Conservation (phyloP, 257 asterid species). For the Salvia miltiorrhiza region DNA sequence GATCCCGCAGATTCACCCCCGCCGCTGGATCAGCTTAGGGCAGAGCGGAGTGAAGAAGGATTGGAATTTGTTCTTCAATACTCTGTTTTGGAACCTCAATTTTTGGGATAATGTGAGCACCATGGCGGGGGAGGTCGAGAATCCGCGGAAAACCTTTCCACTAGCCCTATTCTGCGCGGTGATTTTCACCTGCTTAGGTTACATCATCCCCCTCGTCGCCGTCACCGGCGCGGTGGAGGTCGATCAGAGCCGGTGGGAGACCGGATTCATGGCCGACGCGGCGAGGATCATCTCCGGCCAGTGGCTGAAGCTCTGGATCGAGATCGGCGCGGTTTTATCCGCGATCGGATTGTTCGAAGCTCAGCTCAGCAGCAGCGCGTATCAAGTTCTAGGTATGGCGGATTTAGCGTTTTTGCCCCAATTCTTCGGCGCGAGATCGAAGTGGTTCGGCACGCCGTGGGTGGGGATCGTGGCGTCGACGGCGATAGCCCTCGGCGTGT, state of each 20-base stretch:
- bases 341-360: slow-evolving; percentile 68
- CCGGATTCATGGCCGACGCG: slow-evolving; percentile 65
- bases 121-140: slow-evolving; percentile 71
- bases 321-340: slow-evolving; percentile 59
- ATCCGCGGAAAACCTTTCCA: slow-evolving; percentile 57
- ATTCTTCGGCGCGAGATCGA: slow-evolving; percentile 38
- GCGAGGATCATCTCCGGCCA: slow-evolving; percentile 49
- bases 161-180: slow-evolving; percentile 49
- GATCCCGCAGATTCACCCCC: slow-evolving; percentile 60
- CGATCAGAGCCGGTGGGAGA: slow-evolving; percentile 57
- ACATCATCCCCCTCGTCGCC: slow-evolving; percentile 65
- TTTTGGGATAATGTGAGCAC: slow-evolving; percentile 81
- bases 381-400: slow-evolving; percentile 64
- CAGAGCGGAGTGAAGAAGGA: slow-evolving; percentile 48
- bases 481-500: slow-evolving; percentile 43
- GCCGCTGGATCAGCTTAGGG: slow-evolving; percentile 57
- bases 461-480: slow-evolving; percentile 62
- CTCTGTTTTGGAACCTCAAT: slow-evolving; percentile 73
- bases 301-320: slow-evolving; percentile 79
- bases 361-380: slow-evolving; percentile 61
- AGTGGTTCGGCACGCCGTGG: slow-evolving; percentile 77
- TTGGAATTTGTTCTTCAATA: slow-evolving; percentile 64
- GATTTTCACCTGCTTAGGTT: slow-evolving; percentile 58
- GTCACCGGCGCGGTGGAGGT: slow-evolving; percentile 56
- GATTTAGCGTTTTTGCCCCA: slow-evolving; percentile 45